A percentile compares a stretch with the other conserved stretches of the same genome.
phyloP scores from a whole-genome alignment of 1,284 basidiomycete genomes.

The Caloboletus firmus region DNA sequence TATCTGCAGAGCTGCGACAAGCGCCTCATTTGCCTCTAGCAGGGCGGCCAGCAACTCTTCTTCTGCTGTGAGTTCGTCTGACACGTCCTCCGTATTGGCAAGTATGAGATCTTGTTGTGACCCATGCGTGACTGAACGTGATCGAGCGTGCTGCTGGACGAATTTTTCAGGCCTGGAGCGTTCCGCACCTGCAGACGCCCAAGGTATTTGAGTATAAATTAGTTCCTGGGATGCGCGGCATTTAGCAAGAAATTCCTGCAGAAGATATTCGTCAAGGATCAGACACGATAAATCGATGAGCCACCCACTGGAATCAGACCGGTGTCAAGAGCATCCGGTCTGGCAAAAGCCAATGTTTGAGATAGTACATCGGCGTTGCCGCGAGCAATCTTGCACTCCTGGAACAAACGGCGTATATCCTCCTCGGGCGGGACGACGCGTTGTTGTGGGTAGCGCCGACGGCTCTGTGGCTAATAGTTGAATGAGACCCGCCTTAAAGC shows the following conservation, averaged over 20 bases:
- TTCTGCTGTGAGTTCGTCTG: constrained; percentile 51
- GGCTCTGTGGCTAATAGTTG: constrained; percentile 9
- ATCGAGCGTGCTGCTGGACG: constrained; percentile 5
- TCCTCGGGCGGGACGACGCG: constrained; percentile 73
- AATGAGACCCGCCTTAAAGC: background rate
- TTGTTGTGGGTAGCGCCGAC: constrained; percentile 29
- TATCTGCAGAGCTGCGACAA: constrained; percentile 47
- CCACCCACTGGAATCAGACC: constrained; percentile 60
- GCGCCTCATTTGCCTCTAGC: constrained; percentile 61
- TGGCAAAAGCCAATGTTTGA: constrained; percentile 62
- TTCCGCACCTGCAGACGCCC: constrained; percentile 76
- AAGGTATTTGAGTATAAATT: constrained; percentile 72
- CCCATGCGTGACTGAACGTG: constrained; percentile 27
- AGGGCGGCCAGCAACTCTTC: constrained; percentile 65
- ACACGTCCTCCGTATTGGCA: constrained; percentile 35
- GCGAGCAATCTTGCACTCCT: constrained; percentile 74
- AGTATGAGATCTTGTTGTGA: constrained; percentile 18
- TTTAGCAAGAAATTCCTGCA: constrained; percentile 71
- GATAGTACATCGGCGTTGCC: constrained; percentile 69
- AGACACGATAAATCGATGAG: background rate
- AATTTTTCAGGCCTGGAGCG: constrained; percentile 46
- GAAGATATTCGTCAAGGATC: constrained; percentile 1
- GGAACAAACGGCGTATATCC: constrained; percentile 72
- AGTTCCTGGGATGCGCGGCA: constrained; percentile 73
- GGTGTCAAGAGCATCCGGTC: constrained; percentile 61